These are phyloP conservation scores for Phyllostachys edulis DNA, from an alignment of 176 grass and related monocot species.

Conservation along the genomic window DNA sequence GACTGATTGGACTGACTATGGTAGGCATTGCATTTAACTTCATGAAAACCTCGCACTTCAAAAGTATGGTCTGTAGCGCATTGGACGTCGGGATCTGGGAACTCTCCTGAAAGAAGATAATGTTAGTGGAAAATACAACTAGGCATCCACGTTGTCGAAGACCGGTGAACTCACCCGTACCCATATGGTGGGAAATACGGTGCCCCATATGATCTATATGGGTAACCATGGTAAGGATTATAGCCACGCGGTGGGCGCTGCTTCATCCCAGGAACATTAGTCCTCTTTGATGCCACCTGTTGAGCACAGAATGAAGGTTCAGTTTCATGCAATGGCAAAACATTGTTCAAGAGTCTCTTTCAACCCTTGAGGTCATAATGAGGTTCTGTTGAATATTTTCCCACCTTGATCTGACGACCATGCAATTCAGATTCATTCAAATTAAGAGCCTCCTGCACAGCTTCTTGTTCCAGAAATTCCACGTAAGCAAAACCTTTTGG, in stretches of 20 bases:
- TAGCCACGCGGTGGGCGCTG: slow-evolving; percentile 47
- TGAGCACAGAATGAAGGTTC: not conserved
- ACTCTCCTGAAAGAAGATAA: slow-evolving; percentile 38
- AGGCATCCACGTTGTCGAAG: not conserved
- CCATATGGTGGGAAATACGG: slow-evolving; percentile 46
- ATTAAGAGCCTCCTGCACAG: slow-evolving; percentile 54
- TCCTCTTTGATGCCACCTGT: slow-evolving; percentile 63
- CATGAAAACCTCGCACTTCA: not conserved
- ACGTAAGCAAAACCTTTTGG: slow-evolving; percentile 68
- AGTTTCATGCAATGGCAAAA: not conserved
- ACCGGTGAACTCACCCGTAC: slow-evolving; percentile 46
- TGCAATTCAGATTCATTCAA: slow-evolving; percentile 68
- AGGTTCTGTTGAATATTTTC: not conserved
- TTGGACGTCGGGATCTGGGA: slow-evolving; percentile 54
- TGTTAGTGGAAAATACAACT: not conserved
- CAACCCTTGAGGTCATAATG: not conserved
- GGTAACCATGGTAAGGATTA: slow-evolving; percentile 50
- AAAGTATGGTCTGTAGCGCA: slow-evolving; percentile 56
- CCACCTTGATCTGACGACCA: slow-evolving; percentile 63
- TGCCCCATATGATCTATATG: slow-evolving; percentile 48
- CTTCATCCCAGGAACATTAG: slow-evolving; percentile 70
- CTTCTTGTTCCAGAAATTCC: slow-evolving; percentile 66
- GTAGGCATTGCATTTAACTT: not conserved
- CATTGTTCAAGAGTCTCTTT: not conserved
- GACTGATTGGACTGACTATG: not conserved